A percentile compares a stretch with the other conserved stretches of the same genome.
Conservation (phyloP, 1,139 yeast species). For the Candida sp. region DNA sequence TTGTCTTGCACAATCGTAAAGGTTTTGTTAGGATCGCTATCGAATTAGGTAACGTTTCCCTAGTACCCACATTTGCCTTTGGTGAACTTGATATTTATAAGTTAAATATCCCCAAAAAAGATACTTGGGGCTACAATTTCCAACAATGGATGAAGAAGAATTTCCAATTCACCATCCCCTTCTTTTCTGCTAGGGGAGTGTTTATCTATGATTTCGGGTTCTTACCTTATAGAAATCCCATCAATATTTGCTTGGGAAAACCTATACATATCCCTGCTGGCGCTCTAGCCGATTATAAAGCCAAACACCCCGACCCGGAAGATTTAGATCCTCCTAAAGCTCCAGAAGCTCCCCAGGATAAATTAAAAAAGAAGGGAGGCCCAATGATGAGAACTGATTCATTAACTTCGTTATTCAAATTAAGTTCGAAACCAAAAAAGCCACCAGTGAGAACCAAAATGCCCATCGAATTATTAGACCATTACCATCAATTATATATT, state of each 20-base stretch:
- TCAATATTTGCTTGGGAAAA: slow-evolving; percentile 75
- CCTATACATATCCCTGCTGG: slow-evolving; percentile 70
- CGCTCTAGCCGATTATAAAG: slow-evolving; percentile 27
- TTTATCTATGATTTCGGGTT: slow-evolving; percentile 92
- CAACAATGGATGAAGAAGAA: slow-evolving; percentile 71
- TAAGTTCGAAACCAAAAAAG: slow-evolving; percentile 11
- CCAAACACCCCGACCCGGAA: slow-evolving; percentile 25
- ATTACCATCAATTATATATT: slow-evolving; percentile 73
- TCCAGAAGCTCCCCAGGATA: neutral
- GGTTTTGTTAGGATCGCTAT: slow-evolving; percentile 90
- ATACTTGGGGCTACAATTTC: slow-evolving; percentile 50
- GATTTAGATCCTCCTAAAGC: slow-evolving; percentile 5
- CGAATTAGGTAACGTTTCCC: slow-evolving; percentile 67
- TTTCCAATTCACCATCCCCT: slow-evolving; percentile 83
- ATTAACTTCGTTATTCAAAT: slow-evolving; percentile 21
- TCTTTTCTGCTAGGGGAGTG: slow-evolving; percentile 89
- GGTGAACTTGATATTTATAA: slow-evolving; percentile 87
- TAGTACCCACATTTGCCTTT: slow-evolving; percentile 90
- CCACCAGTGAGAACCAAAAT: slow-evolving; percentile 22
- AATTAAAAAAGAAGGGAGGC: neutral
- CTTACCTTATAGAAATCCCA: slow-evolving; percentile 79
- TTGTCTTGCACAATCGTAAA: slow-evolving; percentile 74
- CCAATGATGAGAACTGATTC: slow-evolving; percentile 8
- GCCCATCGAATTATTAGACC: slow-evolving; percentile 50
- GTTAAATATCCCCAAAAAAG: slow-evolving; percentile 51